Base-by-base conservation (phyloP, 371 early-diverging fungal genomes). In the Vairimorpha necatrix region DNA sequence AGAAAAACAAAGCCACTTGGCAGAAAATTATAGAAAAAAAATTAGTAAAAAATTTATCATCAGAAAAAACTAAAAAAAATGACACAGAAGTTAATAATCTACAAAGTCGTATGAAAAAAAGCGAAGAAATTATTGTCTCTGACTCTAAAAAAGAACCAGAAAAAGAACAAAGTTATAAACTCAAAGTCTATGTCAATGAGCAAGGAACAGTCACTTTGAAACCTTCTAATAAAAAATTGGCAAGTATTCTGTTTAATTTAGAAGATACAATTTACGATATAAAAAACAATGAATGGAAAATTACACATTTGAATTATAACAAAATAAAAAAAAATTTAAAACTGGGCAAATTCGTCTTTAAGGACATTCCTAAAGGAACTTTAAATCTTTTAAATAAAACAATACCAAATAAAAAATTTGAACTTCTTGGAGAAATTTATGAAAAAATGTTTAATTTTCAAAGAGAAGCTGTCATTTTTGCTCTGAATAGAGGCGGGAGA, bases 391-490 rank as follows among this genome's bases (percentile, higher is more conserved):
- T 46, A 22, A 60, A 30, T 16, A 67, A 66, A 54, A n/a, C 26
- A 18, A 2, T 20, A 24, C n/a, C 16, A 4, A 24, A 56, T 18
- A 28, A 67, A 20, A 16, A 26, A 22, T 72, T 53, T 38, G 75
- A 77, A 18, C 63, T 67, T 61, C 0, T 22, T 26, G 81, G 77
- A 28, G 53, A 32, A 3, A 77, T 82, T 24, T 79, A 74, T 56
- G 67, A 61, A 18, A 69, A 36, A 4, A 74, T 89, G 33, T 78
- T 83, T 22, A 60, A 69, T 0, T 87, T 85, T 74, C 89, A 90
- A 74, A 78, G 75, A 32, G 84, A 87, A 60, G 88, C 86, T 4
- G 88, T 90, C 0, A 56, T 46, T 13, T 66, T 81, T 75, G 88
- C 86, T 2, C 32, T 88, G 1, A 71, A 73, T 18, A 74, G 80